Evolutionary conservation across 371 early-diverging fungal species (phyloP), one percentile per base, ranked within the genome.

Genomic region (Actinomucor elegans): DNA sequence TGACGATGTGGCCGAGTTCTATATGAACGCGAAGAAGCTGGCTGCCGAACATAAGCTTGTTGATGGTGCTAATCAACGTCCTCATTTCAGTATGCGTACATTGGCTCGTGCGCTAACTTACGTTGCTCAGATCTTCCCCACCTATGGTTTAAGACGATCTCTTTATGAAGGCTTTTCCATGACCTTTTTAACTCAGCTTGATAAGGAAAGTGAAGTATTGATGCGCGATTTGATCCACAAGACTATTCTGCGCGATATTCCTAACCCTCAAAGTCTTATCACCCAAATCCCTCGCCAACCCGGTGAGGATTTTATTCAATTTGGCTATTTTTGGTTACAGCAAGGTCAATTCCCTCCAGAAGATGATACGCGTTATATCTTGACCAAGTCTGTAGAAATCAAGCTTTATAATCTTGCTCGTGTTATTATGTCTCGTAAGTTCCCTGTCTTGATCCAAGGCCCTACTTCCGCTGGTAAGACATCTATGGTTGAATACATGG

Each of bases 381-480:
- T 98, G 18, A 99, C 99, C 0, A 69, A 77, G 4, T 94, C 96
- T 23, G 96, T 97, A 0, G 81, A 88, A 44, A 67, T 69, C 27
- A 95, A 98, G 64, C 73, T 99, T 23, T 67, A 79, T 59, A 91
- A 93, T 42, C 79, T 99, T 21, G 90, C 94, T 7, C 87, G 98
- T 44, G 97, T 98, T 6, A 92, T 97, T 28, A 85, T 95, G 87
- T 89, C 91, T 4, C 70, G 86, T 15, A 92, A 90, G 47, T 91
- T 90, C 73, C 99, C 99, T 2, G 92, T 99, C n/a, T 76, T 99
- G 61, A 93, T 99, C 57, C 99, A 99, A 79, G 99, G 99, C 15
- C 99, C 98, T 14, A 99, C 99, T 0, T 97, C 98, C 15, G 94
- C 97, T 26, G 99, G 99, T 55, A 99, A 99, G 73, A 99, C 99